Percentiles rank a stretch among this genome's conserved stretches.
These are phyloP conservation scores for Auriscalpium orientale DNA, from an alignment of 768 basidiomycete species.

Conservation along the genomic window DNA sequence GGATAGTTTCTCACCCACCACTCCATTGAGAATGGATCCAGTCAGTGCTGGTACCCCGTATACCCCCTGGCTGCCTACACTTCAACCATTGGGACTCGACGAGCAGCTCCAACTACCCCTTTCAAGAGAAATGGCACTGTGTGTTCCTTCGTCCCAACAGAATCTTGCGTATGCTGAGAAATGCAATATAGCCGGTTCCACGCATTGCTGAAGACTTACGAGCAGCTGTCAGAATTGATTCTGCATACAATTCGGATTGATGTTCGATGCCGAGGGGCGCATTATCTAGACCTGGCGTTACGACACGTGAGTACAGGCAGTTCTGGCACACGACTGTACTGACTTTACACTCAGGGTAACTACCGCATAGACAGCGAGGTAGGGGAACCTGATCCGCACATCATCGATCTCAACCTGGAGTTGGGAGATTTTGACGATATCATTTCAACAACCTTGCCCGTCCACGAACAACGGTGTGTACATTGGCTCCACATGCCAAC, in stretches of 20 bases:
- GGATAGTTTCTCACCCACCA: constrained; percentile 44
- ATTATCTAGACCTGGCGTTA: constrained; percentile 75
- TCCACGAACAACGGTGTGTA: constrained; percentile 60
- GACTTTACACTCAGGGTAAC: constrained; percentile 53
- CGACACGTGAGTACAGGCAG: constrained; percentile 33
- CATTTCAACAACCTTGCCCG: constrained; percentile 51
- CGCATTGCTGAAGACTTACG: constrained; percentile 83
- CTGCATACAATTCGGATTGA: constrained; percentile 85
- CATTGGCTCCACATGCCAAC: constrained; percentile 1
- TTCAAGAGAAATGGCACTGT: constrained; percentile 87
- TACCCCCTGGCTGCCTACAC: constrained; percentile 39
- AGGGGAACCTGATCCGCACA: constrained; percentile 84
- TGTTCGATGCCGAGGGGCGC: constrained; percentile 74
- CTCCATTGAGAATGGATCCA: constrained; percentile 43
- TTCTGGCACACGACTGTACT: not conserved
- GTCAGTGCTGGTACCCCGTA: constrained; percentile 35
- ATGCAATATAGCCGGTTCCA: constrained; percentile 67
- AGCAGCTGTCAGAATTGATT: constrained; percentile 81
- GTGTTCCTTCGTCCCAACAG: constrained; percentile 29
- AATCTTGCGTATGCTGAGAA: no score
- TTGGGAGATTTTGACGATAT: constrained; percentile 71
- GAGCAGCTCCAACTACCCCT: constrained; percentile 65
- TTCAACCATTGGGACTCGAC: constrained; percentile 29
- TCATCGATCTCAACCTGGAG: constrained; percentile 79
- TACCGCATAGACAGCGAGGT: constrained; percentile 78